Conservation (phyloP, 352 stramenopile species). For the Phytophthora capsici region DNA sequence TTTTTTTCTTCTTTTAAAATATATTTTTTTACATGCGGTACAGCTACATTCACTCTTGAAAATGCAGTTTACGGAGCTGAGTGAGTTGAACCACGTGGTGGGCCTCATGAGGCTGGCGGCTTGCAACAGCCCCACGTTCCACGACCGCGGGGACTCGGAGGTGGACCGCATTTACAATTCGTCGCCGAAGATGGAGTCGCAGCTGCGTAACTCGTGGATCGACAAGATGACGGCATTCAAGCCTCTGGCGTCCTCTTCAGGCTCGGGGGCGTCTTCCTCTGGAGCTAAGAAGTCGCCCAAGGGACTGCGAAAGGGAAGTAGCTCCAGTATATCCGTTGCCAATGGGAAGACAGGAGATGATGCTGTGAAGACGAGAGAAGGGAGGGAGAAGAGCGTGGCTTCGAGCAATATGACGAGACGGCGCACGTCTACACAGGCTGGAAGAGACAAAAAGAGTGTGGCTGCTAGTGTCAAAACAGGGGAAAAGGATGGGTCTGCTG, state of each 20-base stretch:
- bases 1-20: no score
- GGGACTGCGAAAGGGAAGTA: conserved; percentile 35
- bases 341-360: conserved; percentile 26
- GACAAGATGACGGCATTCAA: conserved; percentile 88
- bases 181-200: conserved; percentile 88
- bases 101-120: conserved; percentile 80
- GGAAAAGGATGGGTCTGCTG: conserved; percentile 9
- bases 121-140: conserved; percentile 89
- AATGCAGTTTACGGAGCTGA: conserved; percentile 92
- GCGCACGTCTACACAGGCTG: conserved; percentile 35
- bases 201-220: conserved; percentile 90
- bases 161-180: conserved; percentile 91
- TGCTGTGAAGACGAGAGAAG: conserved; percentile 26
- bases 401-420: conserved; percentile 28
- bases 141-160: conserved; percentile 90
- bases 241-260: conserved; percentile 31
- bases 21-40: no score
- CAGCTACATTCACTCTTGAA: neutral
- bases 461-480: conserved; percentile 27
- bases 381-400: conserved; percentile 32
- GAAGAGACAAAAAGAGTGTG: conserved; percentile 34
- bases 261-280: conserved; percentile 1
- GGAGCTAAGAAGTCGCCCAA: conserved; percentile 60
- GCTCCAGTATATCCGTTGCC: conserved; percentile 2
- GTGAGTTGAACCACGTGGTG: conserved; percentile 86